phyloP scores from a whole-genome alignment of 2,329 filamentous ascomycete species.

The Thielaviopsis euricoi region DNA sequence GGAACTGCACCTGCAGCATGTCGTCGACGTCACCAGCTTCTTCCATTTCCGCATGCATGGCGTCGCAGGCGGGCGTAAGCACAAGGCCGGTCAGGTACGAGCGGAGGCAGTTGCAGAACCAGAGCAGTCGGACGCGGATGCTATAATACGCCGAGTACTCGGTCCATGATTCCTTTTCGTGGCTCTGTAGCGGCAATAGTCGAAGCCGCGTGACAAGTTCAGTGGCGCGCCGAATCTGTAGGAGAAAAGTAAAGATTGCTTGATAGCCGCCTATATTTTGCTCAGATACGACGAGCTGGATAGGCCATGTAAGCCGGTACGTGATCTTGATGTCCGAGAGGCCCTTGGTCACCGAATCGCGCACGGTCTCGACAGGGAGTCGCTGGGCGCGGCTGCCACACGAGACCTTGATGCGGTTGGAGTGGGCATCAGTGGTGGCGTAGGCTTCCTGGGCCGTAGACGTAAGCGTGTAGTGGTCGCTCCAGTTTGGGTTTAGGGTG shows the following conservation, averaged over 20 bases:
- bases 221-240: conserved; percentile 60
- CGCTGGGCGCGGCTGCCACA: conserved; percentile 26
- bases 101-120: conserved; percentile 61
- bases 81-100: conserved; percentile 63
- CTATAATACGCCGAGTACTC: conserved; percentile 36
- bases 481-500: conserved; percentile 43
- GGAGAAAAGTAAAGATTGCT: conserved; percentile 53
- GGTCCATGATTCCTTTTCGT: conserved; percentile 21
- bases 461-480: conserved; percentile 65
- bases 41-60: conserved; percentile 40
- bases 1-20: conserved; percentile 56
- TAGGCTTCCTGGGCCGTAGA: conserved; percentile 63
- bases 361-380: conserved; percentile 28
- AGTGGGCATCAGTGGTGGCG: conserved; percentile 33
- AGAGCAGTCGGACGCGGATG: conserved; percentile 53
- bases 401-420: conserved; percentile 44
- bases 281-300: conserved; percentile 56
- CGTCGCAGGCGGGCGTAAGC: conserved; percentile 39
- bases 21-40: conserved; percentile 58
- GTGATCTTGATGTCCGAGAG: conserved; percentile 47
- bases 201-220: conserved; percentile 44
- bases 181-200: conserved; percentile 25
- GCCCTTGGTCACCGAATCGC: conserved; percentile 37
- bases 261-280: conserved; percentile 51
- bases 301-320: conserved; percentile 51